Conservation (phyloP, 441 rosid species). For the Gossypium schwendimanii region DNA sequence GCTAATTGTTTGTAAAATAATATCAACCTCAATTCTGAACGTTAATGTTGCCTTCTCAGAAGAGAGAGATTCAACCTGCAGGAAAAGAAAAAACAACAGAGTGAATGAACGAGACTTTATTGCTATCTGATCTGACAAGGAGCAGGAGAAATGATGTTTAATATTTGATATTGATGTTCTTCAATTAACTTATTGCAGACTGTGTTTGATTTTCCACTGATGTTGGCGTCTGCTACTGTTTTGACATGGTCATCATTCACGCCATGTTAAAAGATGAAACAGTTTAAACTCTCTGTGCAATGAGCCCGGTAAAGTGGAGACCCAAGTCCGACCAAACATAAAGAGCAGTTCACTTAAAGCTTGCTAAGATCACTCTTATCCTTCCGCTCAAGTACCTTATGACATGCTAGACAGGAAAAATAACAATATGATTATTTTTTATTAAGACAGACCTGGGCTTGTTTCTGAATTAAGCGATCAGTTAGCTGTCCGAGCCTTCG, state of each 20-base stretch:
- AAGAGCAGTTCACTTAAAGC: background rate
- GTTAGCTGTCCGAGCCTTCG: constrained; percentile 82
- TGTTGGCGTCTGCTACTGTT: background rate
- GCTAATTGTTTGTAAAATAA: background rate
- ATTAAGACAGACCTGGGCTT: constrained; percentile 63
- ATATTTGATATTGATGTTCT: background rate
- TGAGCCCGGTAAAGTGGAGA: background rate
- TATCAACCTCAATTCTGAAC: constrained; percentile 79
- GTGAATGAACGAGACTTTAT: background rate
- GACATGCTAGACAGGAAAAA: background rate
- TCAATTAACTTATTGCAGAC: background rate
- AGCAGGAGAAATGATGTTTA: background rate
- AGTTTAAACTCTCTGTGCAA: background rate
- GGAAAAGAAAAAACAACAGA: constrained; percentile 13
- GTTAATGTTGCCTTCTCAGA: constrained; percentile 85
- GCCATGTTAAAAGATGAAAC: background rate
- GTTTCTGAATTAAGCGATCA: constrained; percentile 94
- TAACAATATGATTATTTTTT: background rate
- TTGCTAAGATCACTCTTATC: background rate
- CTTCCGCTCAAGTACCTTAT: background rate
- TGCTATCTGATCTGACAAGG: background rate
- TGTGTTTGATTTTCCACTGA: background rate
- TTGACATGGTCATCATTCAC: background rate
- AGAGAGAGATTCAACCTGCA: constrained; percentile 82
- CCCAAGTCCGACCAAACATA: background rate